Evolutionary conservation across 1,284 basidiomycete genomes (phyloP).

Genomic region (Ganoderma lucidum): DNA sequence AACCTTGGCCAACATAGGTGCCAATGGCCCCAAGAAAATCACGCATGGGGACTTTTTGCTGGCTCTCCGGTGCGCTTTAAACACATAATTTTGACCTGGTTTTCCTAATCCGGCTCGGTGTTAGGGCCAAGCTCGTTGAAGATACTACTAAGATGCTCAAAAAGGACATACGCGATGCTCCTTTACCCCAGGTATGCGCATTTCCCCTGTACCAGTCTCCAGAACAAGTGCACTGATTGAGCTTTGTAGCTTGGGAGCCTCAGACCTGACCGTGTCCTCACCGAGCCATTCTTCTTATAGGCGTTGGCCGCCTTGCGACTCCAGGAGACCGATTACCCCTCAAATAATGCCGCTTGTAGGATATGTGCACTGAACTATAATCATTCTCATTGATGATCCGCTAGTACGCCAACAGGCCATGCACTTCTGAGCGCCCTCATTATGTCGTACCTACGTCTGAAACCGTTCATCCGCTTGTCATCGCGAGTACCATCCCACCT

Average conservation of each 20-base stretch:
- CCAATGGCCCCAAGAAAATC: background rate
- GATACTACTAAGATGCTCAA: too few species aligned
- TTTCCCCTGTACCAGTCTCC: background rate
- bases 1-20: background rate
- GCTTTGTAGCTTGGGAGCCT: background rate
- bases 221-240: background rate
- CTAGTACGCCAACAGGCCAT: too few species aligned
- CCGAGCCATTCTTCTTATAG: background rate
- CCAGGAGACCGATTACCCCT: too few species aligned
- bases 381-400: too few species aligned
- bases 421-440: too few species aligned
- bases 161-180: background rate
- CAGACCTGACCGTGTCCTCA: background rate
- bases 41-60: background rate
- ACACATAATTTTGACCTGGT: background rate
- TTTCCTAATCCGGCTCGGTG: background rate
- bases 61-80: background rate
- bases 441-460: too few species aligned
- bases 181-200: background rate
- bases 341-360: too few species aligned
- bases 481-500: too few species aligned
- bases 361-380: too few species aligned
- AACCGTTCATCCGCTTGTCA: too few species aligned
- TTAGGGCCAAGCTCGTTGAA: background rate
- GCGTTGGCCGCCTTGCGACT: background rate